These are phyloP conservation scores for Raddia distichophylla DNA, from an alignment of 176 grass and related monocot genomes.

Conservation along the genomic window DNA sequence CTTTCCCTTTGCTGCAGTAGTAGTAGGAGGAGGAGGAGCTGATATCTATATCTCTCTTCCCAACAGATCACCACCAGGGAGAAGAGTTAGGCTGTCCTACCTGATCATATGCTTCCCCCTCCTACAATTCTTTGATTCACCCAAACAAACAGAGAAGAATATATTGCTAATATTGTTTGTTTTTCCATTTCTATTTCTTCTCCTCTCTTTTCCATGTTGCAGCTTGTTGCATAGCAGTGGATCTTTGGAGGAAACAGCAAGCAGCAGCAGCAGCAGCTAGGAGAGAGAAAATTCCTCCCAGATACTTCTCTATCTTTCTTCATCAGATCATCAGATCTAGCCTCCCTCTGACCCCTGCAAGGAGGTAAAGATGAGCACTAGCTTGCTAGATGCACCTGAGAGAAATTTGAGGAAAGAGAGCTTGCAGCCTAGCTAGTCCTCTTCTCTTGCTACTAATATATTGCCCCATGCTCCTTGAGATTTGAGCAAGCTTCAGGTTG, in stretches of 20 bases:
- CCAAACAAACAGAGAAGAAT: slow-evolving; percentile 33
- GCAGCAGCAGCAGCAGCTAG: slow-evolving; percentile 5
- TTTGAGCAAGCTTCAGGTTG: slow-evolving; percentile 44
- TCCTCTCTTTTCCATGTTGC: background rate
- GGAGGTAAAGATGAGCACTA: slow-evolving; percentile 50
- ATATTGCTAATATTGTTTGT: slow-evolving; percentile 31
- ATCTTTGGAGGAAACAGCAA: slow-evolving; percentile 42
- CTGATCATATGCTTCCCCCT: slow-evolving; percentile 51
- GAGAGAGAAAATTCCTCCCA: background rate
- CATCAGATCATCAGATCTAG: slow-evolving; percentile 48
- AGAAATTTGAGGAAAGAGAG: slow-evolving; percentile 23
- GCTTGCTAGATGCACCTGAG: slow-evolving; percentile 31
- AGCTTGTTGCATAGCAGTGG: slow-evolving; percentile 41
- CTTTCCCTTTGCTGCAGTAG: slow-evolving; percentile 59
- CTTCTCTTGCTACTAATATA: slow-evolving; percentile 42
- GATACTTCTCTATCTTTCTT: background rate
- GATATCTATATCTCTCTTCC: slow-evolving; percentile 22
- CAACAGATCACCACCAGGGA: slow-evolving; percentile 38
- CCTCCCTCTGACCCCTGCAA: slow-evolving; percentile 32
- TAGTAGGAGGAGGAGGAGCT: slow-evolving; percentile 24
- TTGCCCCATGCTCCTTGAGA: slow-evolving; percentile 42
- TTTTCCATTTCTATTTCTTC: slow-evolving; percentile 18
- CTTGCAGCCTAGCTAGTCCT: slow-evolving; percentile 20
- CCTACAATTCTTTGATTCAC: slow-evolving; percentile 41
- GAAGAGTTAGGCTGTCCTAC: slow-evolving; percentile 46